A percentile compares a stretch with the other conserved stretches of the same genome.
Conservation (phyloP, 208 protist genomes). For the Crithidia sp. region DNA sequence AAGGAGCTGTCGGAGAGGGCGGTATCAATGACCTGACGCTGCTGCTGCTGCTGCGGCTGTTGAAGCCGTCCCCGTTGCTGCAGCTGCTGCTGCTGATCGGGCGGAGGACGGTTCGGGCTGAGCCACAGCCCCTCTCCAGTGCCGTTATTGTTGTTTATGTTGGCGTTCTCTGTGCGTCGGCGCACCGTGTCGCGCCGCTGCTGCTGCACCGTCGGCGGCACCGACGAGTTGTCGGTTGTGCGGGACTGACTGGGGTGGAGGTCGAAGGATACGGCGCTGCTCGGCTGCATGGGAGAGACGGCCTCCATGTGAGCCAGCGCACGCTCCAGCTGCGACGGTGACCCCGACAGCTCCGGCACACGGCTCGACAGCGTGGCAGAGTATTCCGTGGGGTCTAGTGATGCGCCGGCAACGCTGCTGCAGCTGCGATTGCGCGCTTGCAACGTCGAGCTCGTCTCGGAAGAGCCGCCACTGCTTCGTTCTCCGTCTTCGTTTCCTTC, state of each 20-base stretch:
- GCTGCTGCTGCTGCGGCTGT: neutral
- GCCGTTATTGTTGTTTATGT: neutral
- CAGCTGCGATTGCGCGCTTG: neutral
- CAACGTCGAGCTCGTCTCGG: neutral
- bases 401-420: neutral
- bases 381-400: neutral
- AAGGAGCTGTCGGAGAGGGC: neutral
- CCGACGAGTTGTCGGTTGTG: conserved; percentile 5
- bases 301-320: conserved; percentile 34
- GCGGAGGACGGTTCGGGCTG: too few relatives aligned
- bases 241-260: conserved; percentile 13
- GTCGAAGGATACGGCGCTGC: conserved; percentile 35
- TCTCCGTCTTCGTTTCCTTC: neutral
- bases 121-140: neutral
- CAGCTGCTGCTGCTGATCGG: neutral
- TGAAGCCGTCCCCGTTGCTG: neutral
- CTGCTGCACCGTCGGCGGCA: conserved; percentile 5
- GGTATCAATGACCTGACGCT: neutral
- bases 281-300: conserved; percentile 25
- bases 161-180: neutral
- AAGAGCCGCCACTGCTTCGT: neutral
- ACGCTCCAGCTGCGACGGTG: conserved; percentile 28
- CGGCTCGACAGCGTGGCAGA: neutral
- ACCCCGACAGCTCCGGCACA: conserved; percentile 9
- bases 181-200: neutral